A percentile compares a stretch with the other conserved stretches of the same genome.
These are phyloP conservation scores for Auricularia sp. DNA, from an alignment of 768 basidiomycete genomes.

Conservation along the genomic window DNA sequence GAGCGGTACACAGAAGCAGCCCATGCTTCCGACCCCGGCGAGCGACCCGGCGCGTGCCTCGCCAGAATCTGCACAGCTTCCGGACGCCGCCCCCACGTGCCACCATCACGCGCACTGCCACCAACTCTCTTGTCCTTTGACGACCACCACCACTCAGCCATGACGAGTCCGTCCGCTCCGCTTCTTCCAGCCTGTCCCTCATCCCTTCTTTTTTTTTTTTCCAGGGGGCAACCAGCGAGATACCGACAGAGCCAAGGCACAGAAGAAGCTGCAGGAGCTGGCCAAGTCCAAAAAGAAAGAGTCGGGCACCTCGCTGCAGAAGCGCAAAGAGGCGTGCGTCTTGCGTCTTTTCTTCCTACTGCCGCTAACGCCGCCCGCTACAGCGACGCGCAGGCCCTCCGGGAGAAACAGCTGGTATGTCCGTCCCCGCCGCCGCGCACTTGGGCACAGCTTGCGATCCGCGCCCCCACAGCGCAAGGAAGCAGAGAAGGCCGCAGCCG, in stretches of 20 bases:
- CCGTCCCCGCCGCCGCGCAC: conserved; percentile 3
- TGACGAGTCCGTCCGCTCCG: conserved; percentile 4
- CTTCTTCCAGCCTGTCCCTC: conserved; percentile 3
- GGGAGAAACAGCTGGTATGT: conserved; percentile 70
- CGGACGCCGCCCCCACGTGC: too few relatives aligned
- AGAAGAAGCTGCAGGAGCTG: conserved; percentile 42
- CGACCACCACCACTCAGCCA: conserved; percentile 9
- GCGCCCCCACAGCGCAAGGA: not conserved
- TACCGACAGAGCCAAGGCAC: conserved; percentile 57
- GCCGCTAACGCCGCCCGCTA: conserved; percentile 16
- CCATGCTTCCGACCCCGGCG: too few relatives aligned
- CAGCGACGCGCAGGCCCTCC: conserved; percentile 68
- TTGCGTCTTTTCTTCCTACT: conserved; percentile 8
- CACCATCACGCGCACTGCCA: too few relatives aligned
- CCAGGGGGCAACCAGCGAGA: conserved; percentile 80
- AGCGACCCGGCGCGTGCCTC: too few relatives aligned
- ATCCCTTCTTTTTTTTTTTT: not conserved
- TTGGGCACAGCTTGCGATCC: not conserved
- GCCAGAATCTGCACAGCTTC: too few relatives aligned
- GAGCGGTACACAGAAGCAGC: conserved; percentile 1
- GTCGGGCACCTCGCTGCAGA: conserved; percentile 48
- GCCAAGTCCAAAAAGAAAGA: conserved; percentile 47
- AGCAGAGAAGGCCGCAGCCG: not conserved
- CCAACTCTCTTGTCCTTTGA: not conserved
- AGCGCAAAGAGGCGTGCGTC: conserved; percentile 70